These are phyloP conservation scores for Chalaropsis ovoidea DNA, from an alignment of 2,329 filamentous ascomycete species.

Conservation along the genomic window DNA sequence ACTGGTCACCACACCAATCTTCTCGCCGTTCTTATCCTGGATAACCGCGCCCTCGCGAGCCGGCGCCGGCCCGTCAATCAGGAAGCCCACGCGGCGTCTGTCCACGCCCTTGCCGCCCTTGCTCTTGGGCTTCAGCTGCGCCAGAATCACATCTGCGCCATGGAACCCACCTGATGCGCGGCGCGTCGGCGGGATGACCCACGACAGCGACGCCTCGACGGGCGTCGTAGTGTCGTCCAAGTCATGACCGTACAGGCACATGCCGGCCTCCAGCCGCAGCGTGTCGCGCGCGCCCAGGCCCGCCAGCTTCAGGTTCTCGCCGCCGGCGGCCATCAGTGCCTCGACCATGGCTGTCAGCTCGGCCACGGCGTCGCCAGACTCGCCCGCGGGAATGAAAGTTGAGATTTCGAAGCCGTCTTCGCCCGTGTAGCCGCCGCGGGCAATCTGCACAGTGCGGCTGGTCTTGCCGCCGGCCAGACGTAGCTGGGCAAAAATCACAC, in stretches of 20 bases:
- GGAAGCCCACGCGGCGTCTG: constrained; percentile 67
- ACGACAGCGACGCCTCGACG: constrained; percentile 50
- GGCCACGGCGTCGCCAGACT: constrained; percentile 49
- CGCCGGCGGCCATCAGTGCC: constrained; percentile 55
- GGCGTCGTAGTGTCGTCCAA: constrained; percentile 65
- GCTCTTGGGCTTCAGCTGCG: constrained; percentile 62
- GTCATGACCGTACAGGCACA: constrained; percentile 99
- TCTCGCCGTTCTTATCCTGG: constrained; percentile 51
- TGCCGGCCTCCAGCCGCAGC: constrained; percentile 85
- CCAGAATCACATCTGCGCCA: constrained; percentile 65
- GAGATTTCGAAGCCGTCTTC: constrained; percentile 98
- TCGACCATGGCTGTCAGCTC: constrained; percentile 48
- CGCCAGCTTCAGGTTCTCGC: constrained; percentile 60
- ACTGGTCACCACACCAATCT: constrained; percentile 73
- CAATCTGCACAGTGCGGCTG: constrained; percentile 50
- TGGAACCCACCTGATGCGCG: constrained; percentile 64
- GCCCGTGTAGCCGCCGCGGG: constrained; percentile 87
- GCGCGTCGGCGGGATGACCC: constrained; percentile 77
- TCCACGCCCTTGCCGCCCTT: constrained; percentile 61
- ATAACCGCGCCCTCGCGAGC: constrained; percentile 83
- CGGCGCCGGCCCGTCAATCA: constrained; percentile 67
- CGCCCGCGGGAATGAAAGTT: constrained; percentile 43
- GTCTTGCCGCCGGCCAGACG: constrained; percentile 45
- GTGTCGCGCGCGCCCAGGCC: constrained; percentile 87
- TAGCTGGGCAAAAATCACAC: constrained; percentile 56